Percentiles rank a stretch among this genome's conserved stretches.
Conservation (phyloP, 176 grass and related monocot genomes). For the Pharus latifolius region DNA sequence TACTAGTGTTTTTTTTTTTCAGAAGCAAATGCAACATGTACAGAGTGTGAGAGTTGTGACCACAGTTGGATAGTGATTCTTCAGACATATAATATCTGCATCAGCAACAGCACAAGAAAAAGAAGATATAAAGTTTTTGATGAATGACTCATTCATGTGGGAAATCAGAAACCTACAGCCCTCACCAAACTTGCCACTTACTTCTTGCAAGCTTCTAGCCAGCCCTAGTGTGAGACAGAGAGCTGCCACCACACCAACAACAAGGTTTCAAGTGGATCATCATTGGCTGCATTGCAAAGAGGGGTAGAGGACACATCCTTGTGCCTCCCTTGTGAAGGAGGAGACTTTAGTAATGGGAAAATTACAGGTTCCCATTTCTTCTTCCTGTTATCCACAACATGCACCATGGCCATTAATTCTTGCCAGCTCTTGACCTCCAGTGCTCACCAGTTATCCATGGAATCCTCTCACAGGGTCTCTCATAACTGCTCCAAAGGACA, state of each 20-base stretch:
- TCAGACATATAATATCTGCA: conserved; percentile 13
- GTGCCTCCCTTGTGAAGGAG: conserved; percentile 9
- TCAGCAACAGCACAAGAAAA: not conserved
- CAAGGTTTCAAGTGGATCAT: not conserved
- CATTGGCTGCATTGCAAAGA: conserved; percentile 4
- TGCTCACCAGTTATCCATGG: not conserved
- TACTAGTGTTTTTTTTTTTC: not conserved
- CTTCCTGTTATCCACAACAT: conserved; percentile 24
- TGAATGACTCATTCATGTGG: conserved; percentile 16
- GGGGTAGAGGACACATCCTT: not conserved
- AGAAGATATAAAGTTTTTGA: not conserved
- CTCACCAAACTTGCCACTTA: conserved; percentile 19
- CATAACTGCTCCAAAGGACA: not conserved
- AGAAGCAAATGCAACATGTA: conserved; percentile 9
- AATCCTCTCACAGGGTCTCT: not conserved
- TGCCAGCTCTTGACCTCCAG: conserved; percentile 14
- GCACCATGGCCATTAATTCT: conserved; percentile 18
- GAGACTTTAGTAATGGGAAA: conserved; percentile 2
- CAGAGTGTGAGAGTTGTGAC: conserved; percentile 3
- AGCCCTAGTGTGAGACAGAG: conserved; percentile 14
- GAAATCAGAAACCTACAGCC: not conserved
- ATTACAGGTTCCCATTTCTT: conserved; percentile 1
- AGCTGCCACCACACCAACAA: conserved; percentile 6
- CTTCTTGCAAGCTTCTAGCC: not conserved
- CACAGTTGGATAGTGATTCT: conserved; percentile 2